phyloP scores from a whole-genome alignment of 805 yeast genomes.

The Kregervanrija delftensis region DNA sequence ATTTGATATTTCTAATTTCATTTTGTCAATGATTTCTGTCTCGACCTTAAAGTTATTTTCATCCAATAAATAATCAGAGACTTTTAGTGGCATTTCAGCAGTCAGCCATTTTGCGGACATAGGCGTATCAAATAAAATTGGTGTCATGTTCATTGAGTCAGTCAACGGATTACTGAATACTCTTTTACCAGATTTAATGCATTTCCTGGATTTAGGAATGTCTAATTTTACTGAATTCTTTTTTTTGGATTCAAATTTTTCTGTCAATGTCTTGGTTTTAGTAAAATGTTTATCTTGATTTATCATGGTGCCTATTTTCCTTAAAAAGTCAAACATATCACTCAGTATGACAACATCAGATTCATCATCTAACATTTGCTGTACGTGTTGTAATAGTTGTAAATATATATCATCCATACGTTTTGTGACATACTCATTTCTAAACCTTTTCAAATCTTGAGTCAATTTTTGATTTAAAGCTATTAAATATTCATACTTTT shows the following conservation, averaged over 20 bases:
- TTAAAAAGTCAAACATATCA: too few species aligned
- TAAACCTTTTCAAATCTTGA: constrained; percentile 34
- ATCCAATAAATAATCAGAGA: neutral
- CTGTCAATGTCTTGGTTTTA: too few species aligned
- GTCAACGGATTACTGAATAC: constrained; percentile 9
- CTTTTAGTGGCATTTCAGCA: too few species aligned
- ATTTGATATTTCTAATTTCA: constrained; percentile 5
- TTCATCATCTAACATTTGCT: neutral
- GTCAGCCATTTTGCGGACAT: too few species aligned
- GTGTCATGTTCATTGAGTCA: constrained; percentile 6
- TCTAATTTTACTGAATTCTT: too few species aligned
- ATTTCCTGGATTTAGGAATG: neutral
- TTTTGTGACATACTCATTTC: constrained; percentile 40
- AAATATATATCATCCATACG: constrained; percentile 52
- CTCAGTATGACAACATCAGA: constrained; percentile 1
- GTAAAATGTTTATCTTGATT: too few species aligned
- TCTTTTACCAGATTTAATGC: neutral
- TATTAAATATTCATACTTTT: constrained; percentile 33
- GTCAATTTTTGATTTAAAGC: constrained; percentile 36
- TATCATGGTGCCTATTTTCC: too few species aligned
- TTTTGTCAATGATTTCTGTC: constrained; percentile 7
- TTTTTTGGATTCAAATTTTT: too few species aligned
- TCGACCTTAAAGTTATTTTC: constrained; percentile 5
- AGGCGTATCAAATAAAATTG: neutral
- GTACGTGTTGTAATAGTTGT: constrained; percentile 22